phyloP scores from a whole-genome alignment of 257 asterid species.

The Perilla frutescens region DNA sequence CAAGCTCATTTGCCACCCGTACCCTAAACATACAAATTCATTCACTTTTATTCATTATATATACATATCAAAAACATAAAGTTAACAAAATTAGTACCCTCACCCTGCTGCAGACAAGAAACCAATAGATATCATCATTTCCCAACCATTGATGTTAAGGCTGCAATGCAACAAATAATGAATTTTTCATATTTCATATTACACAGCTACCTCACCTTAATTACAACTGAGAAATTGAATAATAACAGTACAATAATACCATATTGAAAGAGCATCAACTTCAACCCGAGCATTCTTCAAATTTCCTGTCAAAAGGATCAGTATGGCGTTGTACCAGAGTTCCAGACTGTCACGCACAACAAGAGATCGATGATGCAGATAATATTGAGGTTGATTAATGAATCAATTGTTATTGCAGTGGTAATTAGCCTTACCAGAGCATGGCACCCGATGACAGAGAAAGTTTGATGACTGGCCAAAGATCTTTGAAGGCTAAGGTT shows the following conservation, averaged over 20 bases:
- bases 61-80: too few relatives aligned
- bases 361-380: too few relatives aligned
- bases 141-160: conserved; percentile 79
- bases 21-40: conserved; percentile 43
- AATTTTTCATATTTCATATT: neutral
- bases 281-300: conserved; percentile 66
- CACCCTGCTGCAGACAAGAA: conserved; percentile 83
- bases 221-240: too few relatives aligned
- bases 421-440: too few relatives aligned
- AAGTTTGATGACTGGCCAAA: conserved; percentile 69
- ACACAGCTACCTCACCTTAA: too few relatives aligned
- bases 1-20: conserved; percentile 79
- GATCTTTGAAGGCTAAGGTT: conserved; percentile 65
- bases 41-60: too few relatives aligned
- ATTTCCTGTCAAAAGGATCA: conserved; percentile 73
- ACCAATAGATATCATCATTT: conserved; percentile 76
- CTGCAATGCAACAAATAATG: conserved; percentile 43
- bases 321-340: conserved; percentile 72
- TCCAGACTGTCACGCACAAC: conserved; percentile 55
- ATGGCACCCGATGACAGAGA: conserved; percentile 77
- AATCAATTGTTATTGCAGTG: too few relatives aligned
- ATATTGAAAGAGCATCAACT: conserved; percentile 74
- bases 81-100: neutral
- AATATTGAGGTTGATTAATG: too few relatives aligned
- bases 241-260: conserved; percentile 49